Evolutionary conservation across 257 asterid genomes (phyloP).

Genomic region (Primulina tabacum): DNA sequence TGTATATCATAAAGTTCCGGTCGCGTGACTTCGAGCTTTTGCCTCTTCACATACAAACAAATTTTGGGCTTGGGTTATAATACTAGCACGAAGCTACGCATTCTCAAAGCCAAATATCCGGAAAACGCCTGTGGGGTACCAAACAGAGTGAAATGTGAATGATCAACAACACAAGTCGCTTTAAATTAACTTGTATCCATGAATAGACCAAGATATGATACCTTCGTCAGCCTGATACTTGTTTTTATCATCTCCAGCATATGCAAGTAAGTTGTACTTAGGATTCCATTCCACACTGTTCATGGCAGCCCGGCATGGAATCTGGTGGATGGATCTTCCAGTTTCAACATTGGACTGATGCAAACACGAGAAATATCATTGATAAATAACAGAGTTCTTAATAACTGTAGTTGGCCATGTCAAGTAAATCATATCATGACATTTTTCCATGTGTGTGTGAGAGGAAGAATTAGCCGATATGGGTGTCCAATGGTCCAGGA

Average conservation of each 20-base stretch:
- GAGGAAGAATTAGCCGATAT: neutral
- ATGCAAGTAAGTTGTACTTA: conserved; percentile 79
- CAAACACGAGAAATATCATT: conserved; percentile 21
- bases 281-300: conserved; percentile 99
- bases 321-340: conserved; percentile 84
- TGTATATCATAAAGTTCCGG: neutral
- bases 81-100: conserved; percentile 29
- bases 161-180: conserved; percentile 5
- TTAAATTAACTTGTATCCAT: neutral
- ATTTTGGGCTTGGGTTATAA: neutral
- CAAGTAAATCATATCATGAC: conserved; percentile 8
- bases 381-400: neutral
- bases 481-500: neutral
- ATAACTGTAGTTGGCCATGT: conserved; percentile 6
- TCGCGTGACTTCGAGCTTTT: neutral
- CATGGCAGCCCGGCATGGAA: conserved; percentile 97
- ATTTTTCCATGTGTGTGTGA: neutral
- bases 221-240: conserved; percentile 95
- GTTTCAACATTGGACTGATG: conserved; percentile 72
- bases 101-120: conserved; percentile 89
- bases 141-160: conserved; percentile 9
- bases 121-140: conserved; percentile 60
- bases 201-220: conserved; percentile 8
- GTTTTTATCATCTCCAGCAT: conserved; percentile 97
- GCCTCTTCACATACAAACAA: conserved; percentile 7